These are phyloP conservation scores for Aspergillus kassunensis DNA, from an alignment of 495 filamentous ascomycete genomes.

Conservation along the genomic window DNA sequence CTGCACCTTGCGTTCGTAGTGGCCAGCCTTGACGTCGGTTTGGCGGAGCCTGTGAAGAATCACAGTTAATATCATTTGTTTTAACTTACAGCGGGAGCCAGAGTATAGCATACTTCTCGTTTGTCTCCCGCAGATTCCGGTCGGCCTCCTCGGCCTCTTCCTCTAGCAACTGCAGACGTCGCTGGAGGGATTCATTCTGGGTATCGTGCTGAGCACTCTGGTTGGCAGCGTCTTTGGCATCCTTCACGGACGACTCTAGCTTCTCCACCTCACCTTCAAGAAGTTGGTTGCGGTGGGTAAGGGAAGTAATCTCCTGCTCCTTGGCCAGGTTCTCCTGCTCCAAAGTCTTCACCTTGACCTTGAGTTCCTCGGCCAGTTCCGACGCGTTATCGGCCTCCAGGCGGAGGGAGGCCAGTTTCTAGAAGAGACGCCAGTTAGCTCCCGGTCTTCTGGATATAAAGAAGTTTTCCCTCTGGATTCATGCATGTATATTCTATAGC, in stretches of 20 bases:
- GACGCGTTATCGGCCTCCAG: constrained; percentile 81
- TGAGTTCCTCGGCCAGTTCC: constrained; percentile 78
- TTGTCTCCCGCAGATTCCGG: constrained; percentile 89
- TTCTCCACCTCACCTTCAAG: constrained; percentile 91
- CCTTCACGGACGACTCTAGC: constrained; percentile 69
- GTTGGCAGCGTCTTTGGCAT: constrained; percentile 72
- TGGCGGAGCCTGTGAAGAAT: constrained; percentile 72
- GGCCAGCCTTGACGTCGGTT: constrained; percentile 97
- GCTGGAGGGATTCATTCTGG: constrained; percentile 83
- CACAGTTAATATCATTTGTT: constrained; percentile 17
- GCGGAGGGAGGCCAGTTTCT: constrained; percentile 95
- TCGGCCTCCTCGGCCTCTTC: constrained; percentile 96
- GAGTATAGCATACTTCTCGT: constrained; percentile 78
- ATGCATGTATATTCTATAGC: no score
- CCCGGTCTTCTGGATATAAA: no score
- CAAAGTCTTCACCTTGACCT: constrained; percentile 77
- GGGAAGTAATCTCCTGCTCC: constrained; percentile 95
- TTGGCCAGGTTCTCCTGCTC: constrained; percentile 94
- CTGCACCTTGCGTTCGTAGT: constrained; percentile 99
- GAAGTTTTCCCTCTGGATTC: no score
- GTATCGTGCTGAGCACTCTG: constrained; percentile 69
- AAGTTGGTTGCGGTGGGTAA: constrained; percentile 83
- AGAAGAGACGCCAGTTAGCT: constrained; percentile 21
- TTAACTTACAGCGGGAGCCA: not conserved
- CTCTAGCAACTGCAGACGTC: constrained; percentile 91